A percentile compares a stretch with the other conserved stretches of the same genome.
Conservation (phyloP, 441 rosid species). For the Aquilaria agallochum region DNA sequence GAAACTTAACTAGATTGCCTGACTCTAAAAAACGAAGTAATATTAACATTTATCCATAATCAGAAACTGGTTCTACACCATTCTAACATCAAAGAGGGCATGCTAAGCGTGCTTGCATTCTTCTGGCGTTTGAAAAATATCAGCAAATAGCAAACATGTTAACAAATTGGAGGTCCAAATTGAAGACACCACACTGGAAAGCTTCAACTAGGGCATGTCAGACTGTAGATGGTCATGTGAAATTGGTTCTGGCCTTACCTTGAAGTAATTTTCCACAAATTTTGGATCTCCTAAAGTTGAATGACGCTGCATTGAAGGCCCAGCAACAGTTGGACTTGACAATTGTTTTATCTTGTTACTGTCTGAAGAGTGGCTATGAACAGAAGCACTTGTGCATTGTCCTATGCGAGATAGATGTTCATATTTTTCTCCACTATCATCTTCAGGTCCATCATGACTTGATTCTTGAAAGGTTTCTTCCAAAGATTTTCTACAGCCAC, state of each 20-base stretch:
- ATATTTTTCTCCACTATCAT: slow-evolving; percentile 24
- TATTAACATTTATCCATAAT: not conserved
- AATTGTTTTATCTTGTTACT: slow-evolving; percentile 24
- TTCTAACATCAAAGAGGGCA: too few relatives aligned
- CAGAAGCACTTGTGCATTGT: slow-evolving; percentile 26
- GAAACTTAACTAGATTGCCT: too few relatives aligned
- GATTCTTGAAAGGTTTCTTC: slow-evolving; percentile 28
- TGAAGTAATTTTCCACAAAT: slow-evolving; percentile 93
- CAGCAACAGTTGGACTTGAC: slow-evolving; percentile 26
- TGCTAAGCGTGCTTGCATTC: too few relatives aligned
- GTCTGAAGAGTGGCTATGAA: slow-evolving; percentile 26
- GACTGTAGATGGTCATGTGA: too few relatives aligned
- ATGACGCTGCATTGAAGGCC: slow-evolving; percentile 42
- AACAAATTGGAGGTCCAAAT: not conserved
- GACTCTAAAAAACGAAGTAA: too few relatives aligned
- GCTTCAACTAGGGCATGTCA: not conserved
- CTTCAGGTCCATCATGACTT: slow-evolving; percentile 26
- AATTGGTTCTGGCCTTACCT: slow-evolving; percentile 37
- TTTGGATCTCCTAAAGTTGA: slow-evolving; percentile 83
- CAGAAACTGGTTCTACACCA: slow-evolving; percentile 7
- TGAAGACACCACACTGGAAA: not conserved
- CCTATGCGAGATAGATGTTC: slow-evolving; percentile 26
- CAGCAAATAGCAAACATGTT: not conserved
- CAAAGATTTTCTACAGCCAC: slow-evolving; percentile 23
- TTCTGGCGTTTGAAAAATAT: too few relatives aligned